Conservation (phyloP, 2,329 filamentous ascomycete genomes). For the Penicillium vulpinum region DNA sequence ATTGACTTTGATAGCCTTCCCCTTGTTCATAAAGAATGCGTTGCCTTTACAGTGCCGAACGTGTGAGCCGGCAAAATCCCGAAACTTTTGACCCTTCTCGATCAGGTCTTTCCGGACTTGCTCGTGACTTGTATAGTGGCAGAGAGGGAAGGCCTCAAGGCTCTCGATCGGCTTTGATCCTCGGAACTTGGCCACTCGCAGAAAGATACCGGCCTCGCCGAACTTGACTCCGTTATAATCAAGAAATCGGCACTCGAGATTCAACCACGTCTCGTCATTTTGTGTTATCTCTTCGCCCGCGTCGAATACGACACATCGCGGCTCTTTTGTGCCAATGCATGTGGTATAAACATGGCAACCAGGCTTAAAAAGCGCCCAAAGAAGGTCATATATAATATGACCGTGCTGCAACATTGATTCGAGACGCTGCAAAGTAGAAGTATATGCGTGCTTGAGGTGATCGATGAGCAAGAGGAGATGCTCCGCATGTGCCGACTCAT, state of each 20-base stretch:
- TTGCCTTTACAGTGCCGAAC: slow-evolving; percentile 33
- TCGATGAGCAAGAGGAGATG: slow-evolving; percentile 29
- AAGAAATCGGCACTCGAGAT: slow-evolving; percentile 30
- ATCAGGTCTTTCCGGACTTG: slow-evolving; percentile 26
- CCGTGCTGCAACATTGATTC: too few species aligned
- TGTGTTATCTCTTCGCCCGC: slow-evolving; percentile 21
- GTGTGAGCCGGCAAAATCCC: slow-evolving; percentile 26
- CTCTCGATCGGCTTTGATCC: slow-evolving; percentile 31
- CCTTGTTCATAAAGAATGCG: slow-evolving; percentile 35
- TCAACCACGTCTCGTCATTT: slow-evolving; percentile 23
- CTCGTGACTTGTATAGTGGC: slow-evolving; percentile 26
- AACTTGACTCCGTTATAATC: slow-evolving; percentile 33
- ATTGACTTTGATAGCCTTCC: slow-evolving; percentile 20
- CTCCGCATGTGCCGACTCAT: slow-evolving; percentile 4
- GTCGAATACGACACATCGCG: slow-evolving; percentile 23
- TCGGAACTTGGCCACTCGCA: slow-evolving; percentile 28
- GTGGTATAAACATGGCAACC: slow-evolving; percentile 29
- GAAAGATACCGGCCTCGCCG: slow-evolving; percentile 25
- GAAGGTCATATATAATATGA: too few species aligned
- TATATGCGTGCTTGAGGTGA: slow-evolving; percentile 28
- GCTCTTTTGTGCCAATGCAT: slow-evolving; percentile 26
- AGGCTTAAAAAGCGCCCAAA: too few species aligned
- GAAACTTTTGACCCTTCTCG: slow-evolving; percentile 31
- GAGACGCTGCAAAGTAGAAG: too few species aligned
- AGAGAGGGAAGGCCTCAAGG: slow-evolving; percentile 34